A percentile compares a stretch with the other conserved stretches of the same genome.
phyloP scores from a whole-genome alignment of 768 basidiomycete genomes.

The Leccinum pellstonianum region DNA sequence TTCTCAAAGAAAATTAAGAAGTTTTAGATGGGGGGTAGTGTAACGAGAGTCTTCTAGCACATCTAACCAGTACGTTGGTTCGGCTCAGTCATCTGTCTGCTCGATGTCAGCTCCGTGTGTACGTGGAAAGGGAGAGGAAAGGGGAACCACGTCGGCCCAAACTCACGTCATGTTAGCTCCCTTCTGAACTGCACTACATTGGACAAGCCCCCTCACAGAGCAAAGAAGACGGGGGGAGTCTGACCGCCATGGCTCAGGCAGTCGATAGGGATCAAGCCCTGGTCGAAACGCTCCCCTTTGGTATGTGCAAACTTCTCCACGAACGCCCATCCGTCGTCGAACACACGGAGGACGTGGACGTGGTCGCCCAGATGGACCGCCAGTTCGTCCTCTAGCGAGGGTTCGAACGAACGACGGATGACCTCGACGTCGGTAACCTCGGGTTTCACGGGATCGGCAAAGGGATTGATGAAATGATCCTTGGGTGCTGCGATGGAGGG shows the following conservation, averaged over 20 bases:
- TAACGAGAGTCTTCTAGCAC: not conserved
- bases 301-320: slow-evolving; percentile 44
- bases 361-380: slow-evolving; percentile 47
- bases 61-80: not conserved
- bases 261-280: slow-evolving; percentile 68
- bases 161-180: slow-evolving; percentile 9
- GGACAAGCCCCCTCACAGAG: slow-evolving; percentile 12
- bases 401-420: slow-evolving; percentile 55
- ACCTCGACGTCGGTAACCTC: slow-evolving; percentile 45
- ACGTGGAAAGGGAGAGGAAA: not conserved
- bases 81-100: not conserved
- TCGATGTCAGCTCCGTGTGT: not conserved
- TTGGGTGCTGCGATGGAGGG: slow-evolving; percentile 7
- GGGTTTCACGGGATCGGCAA: slow-evolving; percentile 32
- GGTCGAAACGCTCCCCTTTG: slow-evolving; percentile 9
- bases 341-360: slow-evolving; percentile 52
- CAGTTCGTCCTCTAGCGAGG: slow-evolving; percentile 60
- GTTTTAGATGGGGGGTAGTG: not conserved
- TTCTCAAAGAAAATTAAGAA: not conserved
- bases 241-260: slow-evolving; percentile 54
- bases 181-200: slow-evolving; percentile 1
- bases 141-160: not conserved
- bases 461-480: slow-evolving; percentile 29
- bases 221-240: slow-evolving; percentile 48
- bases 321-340: slow-evolving; percentile 72